Evolutionary conservation across 495 filamentous ascomycete species (phyloP).

Genomic region (Friedmanniomyces endolithicus): DNA sequence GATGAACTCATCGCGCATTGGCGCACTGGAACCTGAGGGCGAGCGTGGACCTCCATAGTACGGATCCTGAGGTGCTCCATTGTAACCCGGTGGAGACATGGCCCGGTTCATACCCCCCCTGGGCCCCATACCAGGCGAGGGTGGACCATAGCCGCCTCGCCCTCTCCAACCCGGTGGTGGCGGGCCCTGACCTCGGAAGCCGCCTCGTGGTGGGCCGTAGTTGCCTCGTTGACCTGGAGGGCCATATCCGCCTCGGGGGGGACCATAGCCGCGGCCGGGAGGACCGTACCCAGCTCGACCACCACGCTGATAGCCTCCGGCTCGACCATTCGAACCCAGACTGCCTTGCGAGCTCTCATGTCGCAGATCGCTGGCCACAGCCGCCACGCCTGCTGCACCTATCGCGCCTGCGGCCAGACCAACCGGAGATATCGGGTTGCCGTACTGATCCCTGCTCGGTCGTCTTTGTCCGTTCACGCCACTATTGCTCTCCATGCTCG

Average conservation of each 20-base stretch:
- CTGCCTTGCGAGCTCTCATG: slow-evolving; percentile 38
- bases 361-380: slow-evolving; percentile 36
- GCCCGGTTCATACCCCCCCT: slow-evolving; percentile 1
- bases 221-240: slow-evolving; percentile 25
- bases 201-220: slow-evolving; percentile 31
- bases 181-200: slow-evolving; percentile 40
- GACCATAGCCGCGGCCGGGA: slow-evolving; percentile 24
- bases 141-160: slow-evolving; percentile 30
- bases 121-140: slow-evolving; percentile 3
- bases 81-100: slow-evolving; percentile 35
- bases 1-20: slow-evolving; percentile 8
- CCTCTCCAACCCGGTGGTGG: slow-evolving; percentile 30
- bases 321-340: slow-evolving; percentile 18
- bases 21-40: not conserved
- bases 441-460: slow-evolving; percentile 37
- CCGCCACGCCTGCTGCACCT: slow-evolving; percentile 26
- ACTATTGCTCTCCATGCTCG: slow-evolving; percentile 26
- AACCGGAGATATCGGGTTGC: slow-evolving; percentile 41
- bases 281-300: slow-evolving; percentile 30
- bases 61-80: slow-evolving; percentile 5
- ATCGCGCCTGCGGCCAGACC: slow-evolving; percentile 1
- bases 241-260: slow-evolving; percentile 37
- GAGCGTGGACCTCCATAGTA: slow-evolving; percentile 20
- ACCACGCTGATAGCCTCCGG: slow-evolving; percentile 32
- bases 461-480: slow-evolving; percentile 15